Evolutionary conservation across 2,329 filamentous ascomycete species (phyloP).

Genomic region (Stylonectria norvegica): DNA sequence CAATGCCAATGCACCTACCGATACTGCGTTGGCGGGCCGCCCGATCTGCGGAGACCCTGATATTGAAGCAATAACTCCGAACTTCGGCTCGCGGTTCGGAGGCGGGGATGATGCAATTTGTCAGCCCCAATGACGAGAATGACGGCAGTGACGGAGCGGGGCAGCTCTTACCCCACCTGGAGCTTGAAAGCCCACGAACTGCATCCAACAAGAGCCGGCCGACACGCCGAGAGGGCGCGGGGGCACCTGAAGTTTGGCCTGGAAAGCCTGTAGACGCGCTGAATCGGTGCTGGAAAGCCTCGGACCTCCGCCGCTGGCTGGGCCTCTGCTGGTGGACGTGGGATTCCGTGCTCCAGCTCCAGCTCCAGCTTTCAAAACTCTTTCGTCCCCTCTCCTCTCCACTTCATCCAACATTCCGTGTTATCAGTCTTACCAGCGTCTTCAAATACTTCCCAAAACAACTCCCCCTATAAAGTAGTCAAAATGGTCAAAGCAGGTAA

Average conservation of each 20-base stretch:
- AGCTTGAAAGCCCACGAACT: slow-evolving; percentile 2
- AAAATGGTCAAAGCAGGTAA: slow-evolving; percentile 99
- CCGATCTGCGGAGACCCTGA: too few relatives aligned
- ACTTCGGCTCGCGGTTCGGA: slow-evolving; percentile 12
- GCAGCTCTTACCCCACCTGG: slow-evolving; percentile 17
- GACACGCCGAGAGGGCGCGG: background rate
- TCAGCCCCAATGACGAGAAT: slow-evolving; percentile 22
- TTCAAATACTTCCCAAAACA: slow-evolving; percentile 15
- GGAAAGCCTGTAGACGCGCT: slow-evolving; percentile 4
- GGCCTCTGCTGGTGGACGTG: background rate
- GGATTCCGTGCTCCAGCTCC: background rate
- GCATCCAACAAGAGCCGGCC: slow-evolving; percentile 2
- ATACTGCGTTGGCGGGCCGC: too few relatives aligned
- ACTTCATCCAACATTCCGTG: background rate
- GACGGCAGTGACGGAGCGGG: slow-evolving; percentile 26
- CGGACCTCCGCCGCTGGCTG: slow-evolving; percentile 19
- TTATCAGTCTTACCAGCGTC: slow-evolving; percentile 17
- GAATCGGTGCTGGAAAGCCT: slow-evolving; percentile 15
- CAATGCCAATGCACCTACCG: too few relatives aligned
- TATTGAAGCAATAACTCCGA: too few relatives aligned
- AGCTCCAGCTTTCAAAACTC: slow-evolving; percentile 23
- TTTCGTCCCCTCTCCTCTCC: slow-evolving; percentile 18
- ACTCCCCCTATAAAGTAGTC: slow-evolving; percentile 45
- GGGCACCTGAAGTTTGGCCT: background rate
- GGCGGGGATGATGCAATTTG: slow-evolving; percentile 26